These are phyloP conservation scores for Saccharomyces eubayanus DNA, from an alignment of 805 yeast species.

Conservation along the genomic window DNA sequence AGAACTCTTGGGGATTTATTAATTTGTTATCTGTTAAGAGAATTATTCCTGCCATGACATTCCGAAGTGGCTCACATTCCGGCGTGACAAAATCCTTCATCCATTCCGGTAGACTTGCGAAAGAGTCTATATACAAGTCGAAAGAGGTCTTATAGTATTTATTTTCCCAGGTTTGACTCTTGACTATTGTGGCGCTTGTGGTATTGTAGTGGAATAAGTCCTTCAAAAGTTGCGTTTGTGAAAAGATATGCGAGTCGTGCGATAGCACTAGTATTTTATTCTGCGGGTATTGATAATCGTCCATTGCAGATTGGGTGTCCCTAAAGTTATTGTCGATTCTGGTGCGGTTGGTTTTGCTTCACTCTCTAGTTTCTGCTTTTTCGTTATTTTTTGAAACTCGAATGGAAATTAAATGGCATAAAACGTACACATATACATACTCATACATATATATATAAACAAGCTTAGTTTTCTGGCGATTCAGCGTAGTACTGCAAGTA, in stretches of 20 bases:
- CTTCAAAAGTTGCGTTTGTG: not conserved
- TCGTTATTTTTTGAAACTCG: not conserved
- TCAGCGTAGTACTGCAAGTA: slow-evolving; percentile 80
- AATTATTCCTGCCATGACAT: slow-evolving; percentile 39
- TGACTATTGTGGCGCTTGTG: slow-evolving; percentile 9
- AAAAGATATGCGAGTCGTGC: not conserved
- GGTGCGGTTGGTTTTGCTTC: not conserved
- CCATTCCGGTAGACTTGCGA: slow-evolving; percentile 30
- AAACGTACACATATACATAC: not conserved
- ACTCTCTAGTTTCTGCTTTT: not conserved
- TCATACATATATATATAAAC: not conserved
- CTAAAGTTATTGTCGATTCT: not conserved
- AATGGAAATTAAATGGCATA: not conserved
- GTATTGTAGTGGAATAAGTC: not conserved
- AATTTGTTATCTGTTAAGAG: not conserved
- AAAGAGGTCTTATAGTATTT: slow-evolving; percentile 27
- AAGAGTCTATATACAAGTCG: slow-evolving; percentile 28
- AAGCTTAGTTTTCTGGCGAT: slow-evolving; percentile 19
- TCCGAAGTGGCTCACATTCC: slow-evolving; percentile 36
- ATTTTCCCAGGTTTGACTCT: slow-evolving; percentile 21
- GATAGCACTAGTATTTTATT: not conserved
- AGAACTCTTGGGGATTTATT: slow-evolving; percentile 1
- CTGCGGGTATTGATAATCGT: not conserved
- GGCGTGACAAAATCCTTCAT: slow-evolving; percentile 30
- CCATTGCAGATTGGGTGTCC: not conserved